Conservation (phyloP, 176 grass and related monocot species). For the Poa annua region DNA sequence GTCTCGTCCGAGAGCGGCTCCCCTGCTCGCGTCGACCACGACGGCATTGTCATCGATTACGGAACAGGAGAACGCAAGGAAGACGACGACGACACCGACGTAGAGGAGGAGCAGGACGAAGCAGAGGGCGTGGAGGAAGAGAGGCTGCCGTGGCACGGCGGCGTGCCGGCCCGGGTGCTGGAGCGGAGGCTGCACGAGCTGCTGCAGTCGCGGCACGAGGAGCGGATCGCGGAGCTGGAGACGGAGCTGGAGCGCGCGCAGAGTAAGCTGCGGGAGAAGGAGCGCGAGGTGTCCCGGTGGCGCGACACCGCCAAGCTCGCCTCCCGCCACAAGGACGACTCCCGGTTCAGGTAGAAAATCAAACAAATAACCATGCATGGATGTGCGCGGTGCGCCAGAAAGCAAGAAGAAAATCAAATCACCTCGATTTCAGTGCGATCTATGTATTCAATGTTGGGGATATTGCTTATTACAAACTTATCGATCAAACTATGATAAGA, state of each 20-base stretch:
- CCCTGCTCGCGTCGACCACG: conserved; percentile 12
- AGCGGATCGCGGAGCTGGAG: conserved; percentile 86
- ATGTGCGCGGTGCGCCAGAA: no score
- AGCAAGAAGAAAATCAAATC: background rate
- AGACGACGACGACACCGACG: background rate
- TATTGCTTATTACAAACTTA: no score
- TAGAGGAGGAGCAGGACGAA: background rate
- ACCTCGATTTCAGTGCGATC: background rate
- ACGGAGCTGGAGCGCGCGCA: conserved; percentile 61
- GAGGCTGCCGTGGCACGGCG: conserved; percentile 32
- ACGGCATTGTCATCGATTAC: background rate
- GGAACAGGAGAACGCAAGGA: background rate
- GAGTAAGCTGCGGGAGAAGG: conserved; percentile 65
- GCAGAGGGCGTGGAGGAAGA: background rate
- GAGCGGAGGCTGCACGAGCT: conserved; percentile 79
- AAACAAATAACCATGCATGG: background rate
- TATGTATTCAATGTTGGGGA: no score
- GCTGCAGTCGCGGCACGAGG: conserved; percentile 64
- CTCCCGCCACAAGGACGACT: conserved; percentile 67
- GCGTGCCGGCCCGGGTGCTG: conserved; percentile 72
- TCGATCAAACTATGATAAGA: no score
- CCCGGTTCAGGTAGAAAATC: conserved; percentile 44
- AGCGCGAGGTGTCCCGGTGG: conserved; percentile 86
- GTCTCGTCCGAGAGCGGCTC: conserved; percentile 34
- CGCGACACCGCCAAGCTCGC: conserved; percentile 84